phyloP scores from a whole-genome alignment of 2,329 filamentous ascomycete genomes.

The Monilinia laxa region DNA sequence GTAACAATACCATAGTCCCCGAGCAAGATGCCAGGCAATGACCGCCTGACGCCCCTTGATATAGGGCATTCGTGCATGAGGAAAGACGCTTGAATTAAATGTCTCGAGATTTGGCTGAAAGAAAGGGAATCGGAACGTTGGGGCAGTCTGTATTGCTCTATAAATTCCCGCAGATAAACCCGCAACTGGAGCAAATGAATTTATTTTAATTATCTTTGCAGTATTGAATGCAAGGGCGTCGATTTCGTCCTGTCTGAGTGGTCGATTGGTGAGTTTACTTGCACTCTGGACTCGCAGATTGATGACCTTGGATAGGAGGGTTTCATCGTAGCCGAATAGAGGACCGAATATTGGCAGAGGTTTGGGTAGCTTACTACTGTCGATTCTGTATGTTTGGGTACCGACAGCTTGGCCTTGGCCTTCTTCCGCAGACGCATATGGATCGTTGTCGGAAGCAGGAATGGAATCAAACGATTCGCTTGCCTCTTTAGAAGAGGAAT shows the following conservation, averaged over 20 bases:
- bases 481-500: constrained; percentile 26
- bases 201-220: constrained; percentile 34
- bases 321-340: constrained; percentile 32
- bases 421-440: constrained; percentile 29
- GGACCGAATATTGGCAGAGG: constrained; percentile 34
- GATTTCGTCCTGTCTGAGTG: constrained; percentile 35
- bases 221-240: constrained; percentile 35
- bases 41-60: constrained; percentile 29
- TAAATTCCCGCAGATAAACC: constrained; percentile 35
- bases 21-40: constrained; percentile 33
- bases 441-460: constrained; percentile 36
- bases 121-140: constrained; percentile 38
- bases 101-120: constrained; percentile 35
- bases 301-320: constrained; percentile 16
- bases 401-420: not conserved
- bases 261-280: constrained; percentile 26
- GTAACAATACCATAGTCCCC: constrained; percentile 31
- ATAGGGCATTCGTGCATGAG: constrained; percentile 20
- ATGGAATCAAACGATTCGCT: constrained; percentile 30
- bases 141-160: constrained; percentile 30
- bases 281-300: not conserved
- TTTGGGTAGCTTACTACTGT: constrained; percentile 30
- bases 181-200: constrained; percentile 33
- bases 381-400: constrained; percentile 3
- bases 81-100: constrained; percentile 32